phyloP scores from a whole-genome alignment of 495 filamentous ascomycete genomes.

The Neurospora tetrasperma region DNA sequence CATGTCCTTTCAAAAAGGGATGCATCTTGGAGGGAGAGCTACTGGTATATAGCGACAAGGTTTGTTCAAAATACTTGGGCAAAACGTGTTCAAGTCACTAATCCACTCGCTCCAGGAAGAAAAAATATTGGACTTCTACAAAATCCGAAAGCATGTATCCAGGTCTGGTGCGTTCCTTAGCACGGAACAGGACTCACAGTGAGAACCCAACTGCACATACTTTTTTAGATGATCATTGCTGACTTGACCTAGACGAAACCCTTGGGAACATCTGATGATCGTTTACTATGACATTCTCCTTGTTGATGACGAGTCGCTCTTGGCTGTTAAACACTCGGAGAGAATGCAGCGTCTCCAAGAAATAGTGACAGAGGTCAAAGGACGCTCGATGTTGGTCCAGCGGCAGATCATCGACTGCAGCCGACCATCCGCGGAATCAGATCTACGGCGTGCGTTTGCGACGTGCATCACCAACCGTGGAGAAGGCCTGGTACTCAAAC shows the following conservation, averaged over 20 bases:
- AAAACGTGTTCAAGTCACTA: neutral
- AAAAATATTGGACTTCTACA: conserved; percentile 60
- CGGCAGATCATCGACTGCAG: conserved; percentile 56
- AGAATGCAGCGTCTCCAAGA: conserved; percentile 50
- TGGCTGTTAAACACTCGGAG: conserved; percentile 48
- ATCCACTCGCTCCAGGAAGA: conserved; percentile 20
- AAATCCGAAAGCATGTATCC: conserved; percentile 68
- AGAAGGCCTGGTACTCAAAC: conserved; percentile 75
- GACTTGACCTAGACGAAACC: conserved; percentile 39
- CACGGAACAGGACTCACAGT: conserved; percentile 59
- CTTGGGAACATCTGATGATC: conserved; percentile 72
- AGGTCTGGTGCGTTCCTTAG: conserved; percentile 64
- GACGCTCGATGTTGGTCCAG: conserved; percentile 49
- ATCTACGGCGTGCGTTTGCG: conserved; percentile 53
- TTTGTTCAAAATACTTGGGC: conserved; percentile 6
- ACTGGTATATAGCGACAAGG: conserved; percentile 60
- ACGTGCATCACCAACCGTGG: conserved; percentile 51
- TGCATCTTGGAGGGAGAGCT: conserved; percentile 81
- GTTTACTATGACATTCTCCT: conserved; percentile 72
- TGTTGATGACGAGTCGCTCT: conserved; percentile 55
- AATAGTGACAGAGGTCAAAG: conserved; percentile 44
- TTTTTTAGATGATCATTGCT: neutral
- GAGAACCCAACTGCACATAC: conserved; percentile 15
- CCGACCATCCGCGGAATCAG: conserved; percentile 28
- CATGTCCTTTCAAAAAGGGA: conserved; percentile 46